Conservation (phyloP, 768 basidiomycete genomes). For the Lyophyllum semitale region DNA sequence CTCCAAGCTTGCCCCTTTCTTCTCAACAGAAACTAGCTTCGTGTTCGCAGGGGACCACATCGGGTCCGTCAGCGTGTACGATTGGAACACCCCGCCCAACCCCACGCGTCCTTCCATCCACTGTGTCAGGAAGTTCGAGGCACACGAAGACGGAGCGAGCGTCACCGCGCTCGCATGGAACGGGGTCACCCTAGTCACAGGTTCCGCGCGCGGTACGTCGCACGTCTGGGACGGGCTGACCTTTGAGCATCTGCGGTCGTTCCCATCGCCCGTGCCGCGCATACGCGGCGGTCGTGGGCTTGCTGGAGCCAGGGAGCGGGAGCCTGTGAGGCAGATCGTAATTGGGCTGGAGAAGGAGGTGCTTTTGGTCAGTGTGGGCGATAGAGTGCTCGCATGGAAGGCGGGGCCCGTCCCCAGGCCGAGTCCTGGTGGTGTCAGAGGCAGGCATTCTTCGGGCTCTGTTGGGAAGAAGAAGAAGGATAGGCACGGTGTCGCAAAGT, state of each 20-base stretch:
- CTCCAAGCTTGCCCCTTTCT: conserved; percentile 51
- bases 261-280: conserved; percentile 48
- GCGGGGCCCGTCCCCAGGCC: conserved; percentile 45
- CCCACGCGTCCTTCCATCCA: conserved; percentile 18
- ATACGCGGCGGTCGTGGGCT: conserved; percentile 18
- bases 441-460: conserved; percentile 26
- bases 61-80: conserved; percentile 65
- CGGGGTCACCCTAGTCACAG: conserved; percentile 59
- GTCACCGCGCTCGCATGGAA: conserved; percentile 69
- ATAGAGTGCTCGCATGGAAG: conserved; percentile 68
- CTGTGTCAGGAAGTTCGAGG: conserved; percentile 56
- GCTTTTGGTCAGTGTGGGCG: conserved; percentile 61
- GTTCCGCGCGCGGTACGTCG: conserved; percentile 62
- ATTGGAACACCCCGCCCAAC: conserved; percentile 36
- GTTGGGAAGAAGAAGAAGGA: conserved; percentile 35
- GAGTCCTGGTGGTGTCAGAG: conserved; percentile 34
- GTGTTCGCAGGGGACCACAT: conserved; percentile 65
- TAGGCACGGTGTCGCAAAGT: conserved; percentile 37
- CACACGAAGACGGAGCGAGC: conserved; percentile 57
- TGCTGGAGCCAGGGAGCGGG: conserved; percentile 34
- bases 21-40: conserved; percentile 47
- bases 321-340: conserved; percentile 57
- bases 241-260: conserved; percentile 55
- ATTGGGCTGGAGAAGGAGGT: conserved; percentile 54
- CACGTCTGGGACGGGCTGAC: conserved; percentile 69